phyloP scores from a whole-genome alignment of 306 rosid genomes.

The Cucurbita maxima region DNA sequence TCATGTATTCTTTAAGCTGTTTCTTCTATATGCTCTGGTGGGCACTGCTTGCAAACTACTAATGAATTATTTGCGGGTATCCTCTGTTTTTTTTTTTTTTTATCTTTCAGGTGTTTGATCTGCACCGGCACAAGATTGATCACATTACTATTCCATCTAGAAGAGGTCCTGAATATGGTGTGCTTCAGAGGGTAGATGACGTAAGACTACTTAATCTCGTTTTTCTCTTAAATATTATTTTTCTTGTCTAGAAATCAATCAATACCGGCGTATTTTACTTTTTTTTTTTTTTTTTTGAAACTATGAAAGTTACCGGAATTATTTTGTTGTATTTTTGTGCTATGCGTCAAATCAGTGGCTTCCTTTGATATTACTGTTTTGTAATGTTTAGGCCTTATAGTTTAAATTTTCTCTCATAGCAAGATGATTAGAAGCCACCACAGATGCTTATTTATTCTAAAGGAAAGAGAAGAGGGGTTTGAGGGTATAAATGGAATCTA shows the following conservation, averaged over 20 bases:
- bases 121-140: constrained; percentile 93
- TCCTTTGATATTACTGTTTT: background rate
- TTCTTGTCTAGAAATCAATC: background rate
- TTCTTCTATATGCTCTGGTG: background rate
- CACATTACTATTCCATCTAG: constrained; percentile 64
- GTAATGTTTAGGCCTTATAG: background rate
- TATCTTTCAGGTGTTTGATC: constrained; percentile 55
- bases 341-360: background rate
- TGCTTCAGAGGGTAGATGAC: constrained; percentile 81
- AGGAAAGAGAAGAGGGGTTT: background rate
- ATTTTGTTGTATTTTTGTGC: background rate
- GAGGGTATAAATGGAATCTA: background rate
- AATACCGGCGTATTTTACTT: background rate
- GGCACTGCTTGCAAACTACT: background rate
- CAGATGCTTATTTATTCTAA: background rate
- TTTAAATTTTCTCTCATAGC: background rate
- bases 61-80: background rate
- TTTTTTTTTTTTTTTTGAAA: background rate
- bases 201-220: constrained; percentile 28
- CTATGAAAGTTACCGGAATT: background rate
- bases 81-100: background rate
- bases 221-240: background rate
- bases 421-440: background rate
- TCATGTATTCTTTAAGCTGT: background rate
- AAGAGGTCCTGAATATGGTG: constrained; percentile 62